Evolutionary conservation across 176 grass and related monocot species (phyloP).

Genomic region (Olyra latifolia): DNA sequence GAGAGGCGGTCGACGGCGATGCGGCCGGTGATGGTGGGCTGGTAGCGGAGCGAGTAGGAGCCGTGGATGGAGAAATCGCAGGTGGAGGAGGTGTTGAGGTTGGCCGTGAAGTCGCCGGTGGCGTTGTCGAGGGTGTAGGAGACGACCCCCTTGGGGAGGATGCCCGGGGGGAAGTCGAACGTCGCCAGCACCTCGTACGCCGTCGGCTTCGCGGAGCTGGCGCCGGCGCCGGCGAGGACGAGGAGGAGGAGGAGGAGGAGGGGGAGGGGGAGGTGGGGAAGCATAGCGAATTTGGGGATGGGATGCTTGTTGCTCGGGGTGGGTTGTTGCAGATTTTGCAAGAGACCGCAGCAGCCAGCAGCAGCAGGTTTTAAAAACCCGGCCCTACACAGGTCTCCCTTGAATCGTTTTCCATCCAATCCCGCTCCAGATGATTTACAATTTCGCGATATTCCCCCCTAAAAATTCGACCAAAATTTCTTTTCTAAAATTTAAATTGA

Average conservation of each 20-base stretch:
- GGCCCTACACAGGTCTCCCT: too few relatives aligned
- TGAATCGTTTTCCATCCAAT: too few relatives aligned
- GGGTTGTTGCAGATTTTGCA: neutral
- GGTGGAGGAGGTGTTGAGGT: constrained; percentile 44
- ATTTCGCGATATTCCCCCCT: too few relatives aligned
- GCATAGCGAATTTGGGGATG: constrained; percentile 24
- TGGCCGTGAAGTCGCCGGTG: constrained; percentile 79
- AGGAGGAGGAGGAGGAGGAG: constrained; percentile 31
- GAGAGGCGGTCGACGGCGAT: constrained; percentile 53
- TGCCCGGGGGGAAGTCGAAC: constrained; percentile 75
- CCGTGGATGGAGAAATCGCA: constrained; percentile 83
- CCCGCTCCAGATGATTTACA: too few relatives aligned
- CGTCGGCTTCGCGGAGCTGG: constrained; percentile 35
- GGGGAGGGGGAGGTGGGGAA: neutral
- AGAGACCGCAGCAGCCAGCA: too few relatives aligned
- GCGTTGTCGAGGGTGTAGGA: constrained; percentile 66
- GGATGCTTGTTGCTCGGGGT: neutral
- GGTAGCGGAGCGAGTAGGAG: constrained; percentile 88
- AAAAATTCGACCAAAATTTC: too few relatives aligned
- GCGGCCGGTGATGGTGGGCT: constrained; percentile 61
- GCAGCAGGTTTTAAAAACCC: too few relatives aligned
- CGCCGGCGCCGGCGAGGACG: neutral
- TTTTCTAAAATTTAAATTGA: too few relatives aligned
- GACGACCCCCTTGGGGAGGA: constrained; percentile 68
- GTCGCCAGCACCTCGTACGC: constrained; percentile 72